These are phyloP conservation scores for Fusarium nelsonii DNA, from an alignment of 2,329 filamentous ascomycete genomes.

Conservation along the genomic window DNA sequence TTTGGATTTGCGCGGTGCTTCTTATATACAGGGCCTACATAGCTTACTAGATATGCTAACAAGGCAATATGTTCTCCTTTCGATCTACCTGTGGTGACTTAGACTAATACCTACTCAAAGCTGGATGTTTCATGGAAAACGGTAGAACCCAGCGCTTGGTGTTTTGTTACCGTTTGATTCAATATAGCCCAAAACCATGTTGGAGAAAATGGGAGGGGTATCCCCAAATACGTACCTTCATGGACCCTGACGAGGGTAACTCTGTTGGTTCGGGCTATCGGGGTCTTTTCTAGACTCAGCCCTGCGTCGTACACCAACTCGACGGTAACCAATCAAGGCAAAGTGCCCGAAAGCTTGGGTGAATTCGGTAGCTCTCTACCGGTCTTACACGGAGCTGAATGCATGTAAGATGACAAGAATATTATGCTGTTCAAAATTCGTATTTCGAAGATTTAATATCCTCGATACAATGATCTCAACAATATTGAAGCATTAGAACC, in stretches of 20 bases:
- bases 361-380: conserved; percentile 1
- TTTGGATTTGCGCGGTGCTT: no score
- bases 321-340: conserved; percentile 4
- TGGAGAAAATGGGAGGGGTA: background rate
- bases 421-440: background rate
- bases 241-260: no score
- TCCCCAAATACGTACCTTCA: background rate
- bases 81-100: background rate
- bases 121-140: background rate
- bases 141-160: background rate
- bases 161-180: no score
- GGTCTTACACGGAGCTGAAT: conserved; percentile 6
- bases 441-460: background rate
- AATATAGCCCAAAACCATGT: background rate
- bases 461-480: no score
- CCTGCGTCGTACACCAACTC: conserved; percentile 10
- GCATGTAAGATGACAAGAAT: background rate
- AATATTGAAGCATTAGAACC: background rate
- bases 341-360: background rate
- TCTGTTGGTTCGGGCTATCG: conserved; percentile 1
- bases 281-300: conserved; percentile 28
- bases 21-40: background rate
- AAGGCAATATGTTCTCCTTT: background rate
- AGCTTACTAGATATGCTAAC: background rate
- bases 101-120: no score